Conservation (phyloP, 306 rosid species). For the Vigna nakashimae region DNA sequence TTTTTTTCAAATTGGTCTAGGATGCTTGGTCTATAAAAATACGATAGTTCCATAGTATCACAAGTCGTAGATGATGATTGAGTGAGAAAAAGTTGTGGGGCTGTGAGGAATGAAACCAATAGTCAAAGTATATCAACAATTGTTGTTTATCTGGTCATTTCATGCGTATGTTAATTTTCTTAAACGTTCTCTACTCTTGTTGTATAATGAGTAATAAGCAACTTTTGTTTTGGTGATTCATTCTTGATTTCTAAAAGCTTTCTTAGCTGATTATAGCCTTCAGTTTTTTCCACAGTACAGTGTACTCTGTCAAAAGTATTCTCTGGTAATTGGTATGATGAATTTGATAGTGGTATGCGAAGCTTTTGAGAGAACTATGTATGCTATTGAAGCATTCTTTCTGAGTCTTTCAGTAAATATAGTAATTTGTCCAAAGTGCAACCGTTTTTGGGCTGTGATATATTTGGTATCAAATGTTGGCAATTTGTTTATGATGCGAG, state of each 20-base stretch:
- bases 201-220: constrained; percentile 3
- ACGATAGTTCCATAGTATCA: not conserved
- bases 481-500: not conserved
- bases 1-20: not conserved
- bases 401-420: not conserved
- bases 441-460: not conserved
- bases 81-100: constrained; percentile 25
- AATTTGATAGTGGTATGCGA: not conserved
- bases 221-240: constrained; percentile 12
- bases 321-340: not conserved
- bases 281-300: not conserved
- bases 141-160: constrained; percentile 19
- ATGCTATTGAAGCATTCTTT: not conserved
- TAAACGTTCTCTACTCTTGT: constrained; percentile 4
- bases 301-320: constrained; percentile 24
- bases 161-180: constrained; percentile 1
- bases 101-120: constrained; percentile 4
- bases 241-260: not conserved
- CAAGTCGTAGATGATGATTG: constrained; percentile 1
- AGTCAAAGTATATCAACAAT: constrained; percentile 3
- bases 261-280: too few species aligned
- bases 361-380: not conserved
- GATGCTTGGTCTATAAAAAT: constrained; percentile 12
- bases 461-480: not conserved
- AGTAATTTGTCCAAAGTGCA: not conserved